A percentile compares a stretch with the other conserved stretches of the same genome.
These are phyloP conservation scores for Kurtzmaniella quercitrusa DNA, from an alignment of 1,139 yeast species.

Conservation along the genomic window DNA sequence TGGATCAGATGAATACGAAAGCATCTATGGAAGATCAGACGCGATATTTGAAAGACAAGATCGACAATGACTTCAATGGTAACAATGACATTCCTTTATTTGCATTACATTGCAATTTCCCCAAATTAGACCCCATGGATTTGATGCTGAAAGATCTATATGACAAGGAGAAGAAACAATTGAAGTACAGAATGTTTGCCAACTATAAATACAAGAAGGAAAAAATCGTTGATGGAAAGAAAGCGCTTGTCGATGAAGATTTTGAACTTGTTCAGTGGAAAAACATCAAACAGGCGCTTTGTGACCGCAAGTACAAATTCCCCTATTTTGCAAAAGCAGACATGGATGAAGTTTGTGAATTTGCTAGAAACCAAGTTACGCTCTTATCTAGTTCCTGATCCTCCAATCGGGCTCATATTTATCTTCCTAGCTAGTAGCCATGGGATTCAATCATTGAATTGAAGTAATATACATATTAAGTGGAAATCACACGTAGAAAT, in stretches of 20 bases:
- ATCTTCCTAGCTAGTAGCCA: background rate
- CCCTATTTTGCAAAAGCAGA: slow-evolving; percentile 21
- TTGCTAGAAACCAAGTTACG: slow-evolving; percentile 25
- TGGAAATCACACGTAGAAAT: too few relatives aligned
- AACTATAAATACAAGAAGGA: slow-evolving; percentile 18
- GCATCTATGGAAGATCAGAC: slow-evolving; percentile 15
- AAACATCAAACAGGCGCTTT: slow-evolving; percentile 23
- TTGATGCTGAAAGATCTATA: slow-evolving; percentile 22
- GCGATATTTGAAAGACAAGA: slow-evolving; percentile 17
- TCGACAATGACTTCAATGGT: slow-evolving; percentile 14
- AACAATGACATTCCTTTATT: slow-evolving; percentile 19
- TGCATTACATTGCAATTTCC: slow-evolving; percentile 36
- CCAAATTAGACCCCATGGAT: slow-evolving; percentile 32
- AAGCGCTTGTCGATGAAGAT: slow-evolving; percentile 13
- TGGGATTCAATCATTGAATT: background rate
- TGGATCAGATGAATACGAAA: slow-evolving; percentile 6
- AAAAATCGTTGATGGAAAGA: slow-evolving; percentile 7
- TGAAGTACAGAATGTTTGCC: slow-evolving; percentile 30
- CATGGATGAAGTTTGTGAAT: slow-evolving; percentile 22
- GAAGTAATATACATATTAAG: background rate
- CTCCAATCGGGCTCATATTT: background rate
- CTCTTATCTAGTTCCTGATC: slow-evolving; percentile 16
- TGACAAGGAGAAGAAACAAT: slow-evolving; percentile 20
- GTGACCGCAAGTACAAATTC: slow-evolving; percentile 23
- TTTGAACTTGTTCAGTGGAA: slow-evolving; percentile 37